Evolutionary conservation across 1,284 basidiomycete genomes (phyloP).

Genomic region (Gymnopus androsaceus): DNA sequence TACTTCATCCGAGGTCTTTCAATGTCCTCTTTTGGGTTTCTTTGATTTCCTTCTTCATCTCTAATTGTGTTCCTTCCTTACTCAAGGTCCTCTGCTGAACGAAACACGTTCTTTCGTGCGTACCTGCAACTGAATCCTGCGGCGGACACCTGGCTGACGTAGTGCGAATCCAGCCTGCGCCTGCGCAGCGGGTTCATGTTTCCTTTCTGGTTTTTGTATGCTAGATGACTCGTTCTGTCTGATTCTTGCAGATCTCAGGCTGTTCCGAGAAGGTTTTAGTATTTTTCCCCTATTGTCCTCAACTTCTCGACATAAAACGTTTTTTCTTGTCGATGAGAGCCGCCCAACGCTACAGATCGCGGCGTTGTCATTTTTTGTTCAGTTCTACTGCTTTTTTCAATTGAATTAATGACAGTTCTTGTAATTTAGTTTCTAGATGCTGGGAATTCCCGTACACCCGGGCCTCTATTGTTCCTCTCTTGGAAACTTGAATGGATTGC

Average conservation of each 20-base stretch:
- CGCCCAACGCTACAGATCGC: too few species aligned
- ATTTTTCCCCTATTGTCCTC: neutral
- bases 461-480: neutral
- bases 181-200: neutral
- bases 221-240: too few species aligned
- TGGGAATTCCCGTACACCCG: too few species aligned
- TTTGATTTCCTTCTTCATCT: neutral
- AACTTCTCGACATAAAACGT: neutral
- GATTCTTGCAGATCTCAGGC: too few species aligned
- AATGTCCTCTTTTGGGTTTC: conserved; percentile 1
- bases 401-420: too few species aligned
- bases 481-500: neutral
- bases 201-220: neutral
- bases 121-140: neutral
- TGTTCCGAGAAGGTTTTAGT: too few species aligned
- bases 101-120: neutral
- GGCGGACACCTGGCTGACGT: neutral
- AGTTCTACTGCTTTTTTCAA: too few species aligned
- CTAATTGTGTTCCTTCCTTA: too few species aligned
- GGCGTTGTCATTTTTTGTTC: too few species aligned
- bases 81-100: neutral
- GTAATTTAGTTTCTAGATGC: too few species aligned
- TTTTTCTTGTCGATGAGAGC: too few species aligned
- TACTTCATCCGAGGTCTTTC: neutral
- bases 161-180: neutral